phyloP scores from a whole-genome alignment of 306 rosid species.

The Mimosa pudica region DNA sequence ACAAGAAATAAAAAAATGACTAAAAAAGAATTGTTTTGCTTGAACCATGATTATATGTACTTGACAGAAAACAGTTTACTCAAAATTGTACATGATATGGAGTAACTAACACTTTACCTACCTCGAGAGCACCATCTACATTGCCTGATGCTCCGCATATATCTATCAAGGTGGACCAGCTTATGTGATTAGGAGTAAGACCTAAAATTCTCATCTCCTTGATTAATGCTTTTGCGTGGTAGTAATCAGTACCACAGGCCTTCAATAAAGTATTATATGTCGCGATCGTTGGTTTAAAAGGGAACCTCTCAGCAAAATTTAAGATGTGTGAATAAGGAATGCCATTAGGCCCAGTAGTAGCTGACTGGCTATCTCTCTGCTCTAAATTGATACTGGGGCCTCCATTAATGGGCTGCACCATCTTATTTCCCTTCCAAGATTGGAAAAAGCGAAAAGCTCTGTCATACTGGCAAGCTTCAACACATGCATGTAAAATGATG shows the following conservation, averaged over 20 bases:
- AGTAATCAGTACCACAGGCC: conserved; percentile 93
- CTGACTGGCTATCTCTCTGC: conserved; percentile 24
- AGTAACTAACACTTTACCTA: conserved; percentile 55
- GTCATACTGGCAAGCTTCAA: conserved; percentile 89
- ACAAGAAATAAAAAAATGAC: conserved; percentile 21
- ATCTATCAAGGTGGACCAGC: conserved; percentile 89
- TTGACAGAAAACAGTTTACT: conserved; percentile 18
- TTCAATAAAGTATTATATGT: conserved; percentile 90
- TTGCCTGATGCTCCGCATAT: conserved; percentile 67
- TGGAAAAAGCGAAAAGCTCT: conserved; percentile 89
- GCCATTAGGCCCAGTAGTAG: conserved; percentile 38
- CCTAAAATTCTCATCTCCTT: conserved; percentile 76
- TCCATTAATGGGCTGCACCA: conserved; percentile 44
- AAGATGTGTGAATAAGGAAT: conserved; percentile 51
- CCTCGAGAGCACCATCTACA: conserved; percentile 80
- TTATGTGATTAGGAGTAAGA: conserved; percentile 81
- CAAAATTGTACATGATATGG: conserved; percentile 14
- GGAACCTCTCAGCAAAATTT: conserved; percentile 56
- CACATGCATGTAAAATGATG: conserved; percentile 90
- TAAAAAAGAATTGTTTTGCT: too few relatives aligned
- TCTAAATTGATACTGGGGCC: conserved; percentile 40
- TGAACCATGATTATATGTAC: conserved; percentile 7
- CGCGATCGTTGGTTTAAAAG: conserved; percentile 73
- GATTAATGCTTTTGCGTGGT: conserved; percentile 77
- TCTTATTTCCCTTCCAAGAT: conserved; percentile 67